Base-by-base conservation (phyloP, 2,329 filamentous ascomycete genomes). In the Diplodia intermedia region DNA sequence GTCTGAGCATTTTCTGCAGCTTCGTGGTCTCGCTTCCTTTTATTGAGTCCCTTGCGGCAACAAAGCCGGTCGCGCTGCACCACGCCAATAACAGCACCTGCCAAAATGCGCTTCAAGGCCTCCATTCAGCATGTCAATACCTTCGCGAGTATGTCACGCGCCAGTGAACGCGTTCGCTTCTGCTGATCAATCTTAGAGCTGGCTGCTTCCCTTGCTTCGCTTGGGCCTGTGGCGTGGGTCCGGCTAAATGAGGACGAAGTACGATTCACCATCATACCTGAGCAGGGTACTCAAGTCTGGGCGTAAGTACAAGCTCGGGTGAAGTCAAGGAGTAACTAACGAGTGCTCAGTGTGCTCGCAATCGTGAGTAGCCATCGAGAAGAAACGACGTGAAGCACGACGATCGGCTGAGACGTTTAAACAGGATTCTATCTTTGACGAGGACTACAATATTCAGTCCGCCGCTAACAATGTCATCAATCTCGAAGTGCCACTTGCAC, bases 231-330 rank as follows among this genome's bases (percentile, higher is more conserved):
- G 70, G 93, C 92, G 55, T 97, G 94, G 93, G 86, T 97, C 71
- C 91, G 93, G 72, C 87, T 99, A 40, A 92, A 94, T 81, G 88
- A 96, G 81, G 90, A 94, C 69, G 90, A 90, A 67, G 90, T 94
- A 68, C 93, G 94, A 73, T 97, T 99, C 82, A 98, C 95, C 69
- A 92, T 98, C 75, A 94, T 98, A 70, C 94, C 95, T 0, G 93
- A 97, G 77, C 90, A 92, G 75, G 94, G 95, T 69, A 96, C 93
- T 9, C 94, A 98, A 84, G 94, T 98, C 66, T 99, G 95, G 95
- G 92, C 93, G 85, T 94, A 85, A 77, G 89, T 88, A 54, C 73
- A 52, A 72, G 76, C 40, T 20, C 49, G 53, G 69, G 57, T 14
- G n/a, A 47, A 47, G 11, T 47, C 8, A 12, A 20, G 43, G 18